phyloP scores from a whole-genome alignment of 441 rosid species.

The Manihot esculenta region DNA sequence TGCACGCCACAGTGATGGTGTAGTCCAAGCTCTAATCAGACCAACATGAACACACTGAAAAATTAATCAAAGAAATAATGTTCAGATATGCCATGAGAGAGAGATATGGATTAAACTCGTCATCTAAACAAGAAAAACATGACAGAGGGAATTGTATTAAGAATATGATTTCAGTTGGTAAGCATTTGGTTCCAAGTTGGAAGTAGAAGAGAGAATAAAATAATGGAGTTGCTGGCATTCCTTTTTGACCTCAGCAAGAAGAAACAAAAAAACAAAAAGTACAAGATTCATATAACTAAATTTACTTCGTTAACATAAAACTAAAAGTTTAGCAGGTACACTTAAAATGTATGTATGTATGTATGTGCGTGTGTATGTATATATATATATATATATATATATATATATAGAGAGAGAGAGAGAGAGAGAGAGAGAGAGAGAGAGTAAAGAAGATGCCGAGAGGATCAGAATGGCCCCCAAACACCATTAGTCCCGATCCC shows the following conservation, averaged over 20 bases:
- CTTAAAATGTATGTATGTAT: too few relatives aligned
- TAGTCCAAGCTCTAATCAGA: slow-evolving; percentile 39
- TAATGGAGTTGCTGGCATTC: not conserved
- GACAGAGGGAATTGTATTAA: not conserved
- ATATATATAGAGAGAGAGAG: too few relatives aligned
- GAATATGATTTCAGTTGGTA: not conserved
- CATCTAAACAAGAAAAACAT: not conserved
- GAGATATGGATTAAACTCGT: not conserved
- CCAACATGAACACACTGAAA: slow-evolving; percentile 55
- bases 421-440: too few relatives aligned
- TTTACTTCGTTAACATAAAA: not conserved
- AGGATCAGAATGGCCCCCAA: too few relatives aligned
- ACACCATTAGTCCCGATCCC: too few relatives aligned
- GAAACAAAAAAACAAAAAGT: not conserved
- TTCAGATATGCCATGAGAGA: slow-evolving; percentile 11
- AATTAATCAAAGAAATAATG: slow-evolving; percentile 18
- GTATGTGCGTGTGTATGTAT: too few relatives aligned
- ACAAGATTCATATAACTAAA: not conserved
- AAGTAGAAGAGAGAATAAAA: not conserved
- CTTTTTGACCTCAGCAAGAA: not conserved
- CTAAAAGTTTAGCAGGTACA: not conserved
- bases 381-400: too few relatives aligned
- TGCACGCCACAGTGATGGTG: slow-evolving; percentile 26
- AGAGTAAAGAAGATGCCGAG: too few relatives aligned
- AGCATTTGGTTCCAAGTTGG: not conserved